Base-by-base conservation (phyloP, 192 early-diverging fungal species). In the Coemansia sp. region DNA sequence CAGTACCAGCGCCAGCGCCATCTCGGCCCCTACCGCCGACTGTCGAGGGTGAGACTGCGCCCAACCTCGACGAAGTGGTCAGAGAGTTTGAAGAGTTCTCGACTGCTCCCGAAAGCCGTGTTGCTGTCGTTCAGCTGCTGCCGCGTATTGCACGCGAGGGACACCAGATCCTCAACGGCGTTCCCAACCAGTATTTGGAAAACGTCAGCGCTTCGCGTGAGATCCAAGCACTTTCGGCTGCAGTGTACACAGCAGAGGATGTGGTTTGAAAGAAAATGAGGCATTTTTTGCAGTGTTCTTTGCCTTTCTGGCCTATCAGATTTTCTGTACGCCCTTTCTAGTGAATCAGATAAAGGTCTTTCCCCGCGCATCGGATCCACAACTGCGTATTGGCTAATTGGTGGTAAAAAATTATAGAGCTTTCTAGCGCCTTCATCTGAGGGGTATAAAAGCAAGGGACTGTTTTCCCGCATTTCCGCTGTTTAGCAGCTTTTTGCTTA, bases 201-300 rank as follows among this genome's bases (percentile, higher is more conserved):
- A 85, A 82, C 41, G 67, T 92, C 64, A 83, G 85, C 25, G 84
- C 87, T 49, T 83, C 87, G 49, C 88, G 87, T 66, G 90, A 92
- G 59, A 69, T 92, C 21, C 89, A 91, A 64, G 90, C 88, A 3
- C 85, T 92, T 39, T 88, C 89, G 16, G 91, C 90, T 3, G 84
- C 89, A 11, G 85, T 92, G 26, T 92, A 92, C 65, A 87, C 90
- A 0, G 86, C 88, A 43, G 86, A 87, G 62, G 84, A 80, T 22
- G 12, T 53, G 12, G 56, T 80, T 4, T 62, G 22, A 82, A 35
- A 35, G 31, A 60, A 27, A 12, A 31, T 57, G 25, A 25, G 21
- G 9, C 12, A 35, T 39, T 39, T 58, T 35, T 35, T 35, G 31
- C 31, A 35, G 31, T 35, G 31, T 35, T 35, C 31, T 35, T 35